These are phyloP conservation scores for Castanea sativa DNA, from an alignment of 306 rosid species.

Conservation along the genomic window DNA sequence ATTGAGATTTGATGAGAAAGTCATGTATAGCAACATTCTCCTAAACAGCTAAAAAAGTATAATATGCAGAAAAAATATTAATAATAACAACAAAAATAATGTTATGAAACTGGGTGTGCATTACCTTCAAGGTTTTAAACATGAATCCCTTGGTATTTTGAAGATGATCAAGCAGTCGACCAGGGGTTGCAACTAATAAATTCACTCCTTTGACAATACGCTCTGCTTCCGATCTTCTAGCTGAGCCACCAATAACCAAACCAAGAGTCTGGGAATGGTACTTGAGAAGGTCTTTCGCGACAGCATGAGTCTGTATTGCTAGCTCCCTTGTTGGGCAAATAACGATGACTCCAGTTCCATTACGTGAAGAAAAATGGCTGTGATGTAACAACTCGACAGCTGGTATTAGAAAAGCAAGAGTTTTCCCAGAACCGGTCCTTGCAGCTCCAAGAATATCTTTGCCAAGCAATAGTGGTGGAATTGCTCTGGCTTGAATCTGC, in stretches of 20 bases:
- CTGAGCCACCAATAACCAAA: slow-evolving; percentile 81
- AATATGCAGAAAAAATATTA: neutral
- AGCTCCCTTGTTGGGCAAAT: slow-evolving; percentile 97
- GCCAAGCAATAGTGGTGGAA: slow-evolving; percentile 67
- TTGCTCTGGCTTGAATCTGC: slow-evolving; percentile 85
- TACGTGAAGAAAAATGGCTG: slow-evolving; percentile 55
- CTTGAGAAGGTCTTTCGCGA: slow-evolving; percentile 84
- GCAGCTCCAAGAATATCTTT: slow-evolving; percentile 95
- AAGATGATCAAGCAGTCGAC: slow-evolving; percentile 95
- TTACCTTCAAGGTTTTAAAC: slow-evolving; percentile 71
- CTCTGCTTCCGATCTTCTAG: slow-evolving; percentile 85
- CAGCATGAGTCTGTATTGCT: slow-evolving; percentile 97
- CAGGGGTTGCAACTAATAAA: slow-evolving; percentile 89
- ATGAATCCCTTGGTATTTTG: slow-evolving; percentile 81
- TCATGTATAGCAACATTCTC: neutral
- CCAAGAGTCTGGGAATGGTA: slow-evolving; percentile 91
- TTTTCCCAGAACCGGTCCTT: slow-evolving; percentile 95
- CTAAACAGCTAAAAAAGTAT: neutral
- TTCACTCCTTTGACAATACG: slow-evolving; percentile 82
- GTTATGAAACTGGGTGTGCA: neutral
- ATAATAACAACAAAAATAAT: neutral
- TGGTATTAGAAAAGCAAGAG: slow-evolving; percentile 88
- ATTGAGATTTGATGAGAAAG: neutral
- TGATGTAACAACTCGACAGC: slow-evolving; percentile 75
- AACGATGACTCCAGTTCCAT: slow-evolving; percentile 77